Evolutionary conservation across 2,329 filamentous ascomycete species (phyloP), one percentile per base, ranked within the genome.

Genomic region (Verticillium albo-atrum): DNA sequence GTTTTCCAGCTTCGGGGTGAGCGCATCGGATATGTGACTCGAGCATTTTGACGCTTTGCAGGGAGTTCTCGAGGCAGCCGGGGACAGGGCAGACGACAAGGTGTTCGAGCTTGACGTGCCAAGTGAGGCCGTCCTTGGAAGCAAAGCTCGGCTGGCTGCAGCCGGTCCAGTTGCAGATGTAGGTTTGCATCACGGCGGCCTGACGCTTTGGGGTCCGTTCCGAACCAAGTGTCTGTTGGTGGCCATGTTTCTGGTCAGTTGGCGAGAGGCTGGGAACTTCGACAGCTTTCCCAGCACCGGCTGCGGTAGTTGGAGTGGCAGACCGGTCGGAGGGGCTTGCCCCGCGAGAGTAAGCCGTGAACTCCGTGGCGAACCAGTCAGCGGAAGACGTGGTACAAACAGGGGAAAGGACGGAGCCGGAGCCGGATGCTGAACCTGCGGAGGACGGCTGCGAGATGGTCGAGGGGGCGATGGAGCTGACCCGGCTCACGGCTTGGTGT

Each of bases 81-180:
- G 68, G 63, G 1, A 71, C 68, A 0, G 77, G 77, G 30, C 77
- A 80, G 27, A 75, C 65, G 28, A 79, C 69, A 12, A 79, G 68
- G 60, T 80, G 77, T 54, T 79, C 73, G 23, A 68, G 67, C 58
- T 79, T 77, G 42, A 80, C 75, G 60, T 80, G 77, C 67, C 76
- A 74, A 17, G 72, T 69, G 32, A 79, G 70, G 9, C 71, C 75
- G 34, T 73, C 71, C 15, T 68, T 69, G 1, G 74, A 73, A 2
- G 68, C 64, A 57, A 79, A 80, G 53, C 70, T 70, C 1, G 68
- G 62, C 6, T 71, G 69, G 1, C 66, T 60, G 47, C 77, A 80
- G 25, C 68, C 67, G 2, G 68, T 69, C 77, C 77, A 80, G 56
- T 72, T 71, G 62, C 77, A 80, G 1, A 70, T 64, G 59, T 77